These are phyloP conservation scores for Hordeum marinum DNA, from an alignment of 176 grass and related monocot species.

Conservation along the genomic window DNA sequence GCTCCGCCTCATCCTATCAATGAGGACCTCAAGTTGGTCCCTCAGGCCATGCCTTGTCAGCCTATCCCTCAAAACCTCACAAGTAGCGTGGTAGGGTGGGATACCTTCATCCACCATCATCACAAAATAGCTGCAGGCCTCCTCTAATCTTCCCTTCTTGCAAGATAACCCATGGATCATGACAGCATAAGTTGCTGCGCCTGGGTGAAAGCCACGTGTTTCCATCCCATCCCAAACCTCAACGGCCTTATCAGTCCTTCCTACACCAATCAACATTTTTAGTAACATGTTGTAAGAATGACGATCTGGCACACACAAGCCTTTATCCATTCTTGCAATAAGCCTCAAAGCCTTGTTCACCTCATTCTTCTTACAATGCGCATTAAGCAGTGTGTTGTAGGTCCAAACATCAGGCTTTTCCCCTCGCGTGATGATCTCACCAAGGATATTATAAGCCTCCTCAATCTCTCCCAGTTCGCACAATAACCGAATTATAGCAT, in stretches of 20 bases:
- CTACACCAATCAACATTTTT: conserved; percentile 67
- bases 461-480: conserved; percentile 60
- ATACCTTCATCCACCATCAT: conserved; percentile 87
- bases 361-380: conserved; percentile 79
- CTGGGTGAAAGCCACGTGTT: conserved; percentile 57
- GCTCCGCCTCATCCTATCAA: conserved; percentile 67
- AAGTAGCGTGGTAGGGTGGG: conserved; percentile 78
- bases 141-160: conserved; percentile 73
- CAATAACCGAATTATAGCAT: conserved; percentile 55
- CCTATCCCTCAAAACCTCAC: conserved; percentile 66
- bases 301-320: conserved; percentile 46
- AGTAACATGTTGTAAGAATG: conserved; percentile 88
- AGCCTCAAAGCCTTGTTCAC: conserved; percentile 66
- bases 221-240: conserved; percentile 97
- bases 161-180: conserved; percentile 81
- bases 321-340: conserved; percentile 71
- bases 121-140: conserved; percentile 79
- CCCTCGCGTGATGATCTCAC: conserved; percentile 51
- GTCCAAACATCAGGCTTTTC: conserved; percentile 76
- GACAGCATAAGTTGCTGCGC: conserved; percentile 64
- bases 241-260: conserved; percentile 57
- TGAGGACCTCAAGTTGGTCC: conserved; percentile 50
- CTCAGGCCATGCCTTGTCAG: conserved; percentile 51
- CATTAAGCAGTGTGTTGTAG: conserved; percentile 64
- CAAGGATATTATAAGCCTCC: conserved; percentile 76